Evolutionary conservation across 768 basidiomycete genomes (phyloP).

Genomic region (Lactifluus volemus): DNA sequence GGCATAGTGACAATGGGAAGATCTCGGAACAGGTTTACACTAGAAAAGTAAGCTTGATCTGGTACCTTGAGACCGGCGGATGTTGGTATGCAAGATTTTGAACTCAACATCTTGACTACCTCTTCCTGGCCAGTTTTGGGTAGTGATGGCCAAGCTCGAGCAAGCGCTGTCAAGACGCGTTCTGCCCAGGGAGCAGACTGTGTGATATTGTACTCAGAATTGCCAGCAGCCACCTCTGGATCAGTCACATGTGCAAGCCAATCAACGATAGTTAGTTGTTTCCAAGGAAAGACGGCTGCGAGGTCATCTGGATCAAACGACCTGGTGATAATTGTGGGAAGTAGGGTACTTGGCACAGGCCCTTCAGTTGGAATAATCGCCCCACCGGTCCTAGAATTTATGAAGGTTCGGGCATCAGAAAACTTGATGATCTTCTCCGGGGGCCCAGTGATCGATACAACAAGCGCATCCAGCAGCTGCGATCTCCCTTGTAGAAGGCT

Average conservation of each 20-base stretch:
- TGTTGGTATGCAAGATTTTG: slow-evolving; percentile 43
- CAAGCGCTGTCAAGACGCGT: slow-evolving; percentile 55
- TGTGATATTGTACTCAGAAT: slow-evolving; percentile 52
- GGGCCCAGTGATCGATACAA: slow-evolving; percentile 39
- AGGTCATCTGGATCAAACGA: slow-evolving; percentile 46
- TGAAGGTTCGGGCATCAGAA: slow-evolving; percentile 57
- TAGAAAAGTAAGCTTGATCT: slow-evolving; percentile 72
- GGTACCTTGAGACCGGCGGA: slow-evolving; percentile 64
- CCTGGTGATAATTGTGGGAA: slow-evolving; percentile 60
- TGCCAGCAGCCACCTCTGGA: slow-evolving; percentile 32
- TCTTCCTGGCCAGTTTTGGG: slow-evolving; percentile 36
- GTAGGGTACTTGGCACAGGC: slow-evolving; percentile 63
- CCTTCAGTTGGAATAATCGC: slow-evolving; percentile 59
- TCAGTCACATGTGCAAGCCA: slow-evolving; percentile 67
- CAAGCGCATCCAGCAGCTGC: slow-evolving; percentile 62
- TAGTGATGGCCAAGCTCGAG: slow-evolving; percentile 66
- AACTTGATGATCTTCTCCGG: slow-evolving; percentile 59
- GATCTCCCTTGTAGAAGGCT: slow-evolving; percentile 40
- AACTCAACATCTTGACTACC: slow-evolving; percentile 34
- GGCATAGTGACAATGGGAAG: slow-evolving; percentile 71
- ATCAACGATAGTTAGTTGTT: slow-evolving; percentile 61
- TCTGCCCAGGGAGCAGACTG: slow-evolving; percentile 71
- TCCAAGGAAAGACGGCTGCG: slow-evolving; percentile 57
- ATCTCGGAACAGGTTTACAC: slow-evolving; percentile 83
- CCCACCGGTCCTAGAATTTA: slow-evolving; percentile 52